These are phyloP conservation scores for Corynespora cassiicola DNA, from an alignment of 2,329 filamentous ascomycete genomes.

Conservation along the genomic window DNA sequence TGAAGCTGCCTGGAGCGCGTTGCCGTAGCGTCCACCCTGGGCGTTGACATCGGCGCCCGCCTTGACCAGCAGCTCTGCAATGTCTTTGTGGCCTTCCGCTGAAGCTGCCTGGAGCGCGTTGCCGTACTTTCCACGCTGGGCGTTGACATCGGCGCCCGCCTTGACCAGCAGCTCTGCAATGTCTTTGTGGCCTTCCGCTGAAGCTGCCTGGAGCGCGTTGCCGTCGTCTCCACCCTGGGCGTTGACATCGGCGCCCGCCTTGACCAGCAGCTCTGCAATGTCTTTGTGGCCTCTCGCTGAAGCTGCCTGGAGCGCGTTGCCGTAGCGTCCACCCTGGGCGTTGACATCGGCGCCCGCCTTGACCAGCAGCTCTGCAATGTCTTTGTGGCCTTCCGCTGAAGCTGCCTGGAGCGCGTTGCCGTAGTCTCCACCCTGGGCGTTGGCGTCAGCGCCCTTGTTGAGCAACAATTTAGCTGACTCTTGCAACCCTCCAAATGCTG, in stretches of 20 bases:
- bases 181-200: no score
- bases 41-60: no score
- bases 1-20: no score
- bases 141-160: no score
- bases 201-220: slow-evolving; percentile 14
- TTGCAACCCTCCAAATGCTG: slow-evolving; percentile 2
- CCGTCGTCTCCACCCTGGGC: slow-evolving; percentile 2
- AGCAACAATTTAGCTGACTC: neutral
- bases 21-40: no score
- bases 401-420: slow-evolving; percentile 26
- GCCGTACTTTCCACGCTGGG: no score
- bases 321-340: slow-evolving; percentile 12
- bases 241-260: slow-evolving; percentile 53
- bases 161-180: no score
- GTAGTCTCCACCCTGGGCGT: slow-evolving; percentile 9
- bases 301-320: slow-evolving; percentile 23
- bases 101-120: no score
- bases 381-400: slow-evolving; percentile 19
- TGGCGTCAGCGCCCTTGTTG: slow-evolving; percentile 6
- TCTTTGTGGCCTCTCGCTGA: slow-evolving; percentile 11
- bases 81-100: no score
- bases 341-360: slow-evolving; percentile 18
- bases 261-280: slow-evolving; percentile 16
- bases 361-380: slow-evolving; percentile 24
- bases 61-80: no score